Conservation (phyloP, 257 asterid species). For the Solanum dulcamara region DNA sequence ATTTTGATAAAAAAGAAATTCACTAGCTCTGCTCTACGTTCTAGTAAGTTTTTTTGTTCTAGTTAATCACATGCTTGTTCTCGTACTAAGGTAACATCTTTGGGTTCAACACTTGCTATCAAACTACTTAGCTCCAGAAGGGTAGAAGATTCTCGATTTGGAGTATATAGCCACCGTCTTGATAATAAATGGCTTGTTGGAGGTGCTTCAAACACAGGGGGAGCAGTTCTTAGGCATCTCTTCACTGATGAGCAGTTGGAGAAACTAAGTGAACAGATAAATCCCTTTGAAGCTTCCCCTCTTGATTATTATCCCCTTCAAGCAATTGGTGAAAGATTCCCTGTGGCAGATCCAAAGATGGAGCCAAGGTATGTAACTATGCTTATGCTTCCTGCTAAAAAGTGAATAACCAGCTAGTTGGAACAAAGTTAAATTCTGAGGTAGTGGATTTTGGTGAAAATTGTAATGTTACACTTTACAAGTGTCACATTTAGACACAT, state of each 20-base stretch:
- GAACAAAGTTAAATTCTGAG: background rate
- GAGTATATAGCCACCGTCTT: slow-evolving; percentile 90
- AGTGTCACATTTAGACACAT: background rate
- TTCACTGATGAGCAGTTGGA: slow-evolving; percentile 65
- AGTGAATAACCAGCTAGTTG: background rate
- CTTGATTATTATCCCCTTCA: slow-evolving; percentile 79
- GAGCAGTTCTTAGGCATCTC: slow-evolving; percentile 74
- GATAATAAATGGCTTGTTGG: slow-evolving; percentile 96
- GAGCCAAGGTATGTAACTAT: slow-evolving; percentile 54
- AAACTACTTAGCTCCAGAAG: slow-evolving; percentile 76
- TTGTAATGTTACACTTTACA: background rate
- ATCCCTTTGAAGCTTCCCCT: slow-evolving; percentile 52
- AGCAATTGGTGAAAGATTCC: slow-evolving; percentile 77
- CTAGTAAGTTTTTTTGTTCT: background rate
- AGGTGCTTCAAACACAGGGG: slow-evolving; percentile 98
- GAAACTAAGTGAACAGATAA: slow-evolving; percentile 59
- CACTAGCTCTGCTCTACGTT: background rate
- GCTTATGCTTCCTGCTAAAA: background rate
- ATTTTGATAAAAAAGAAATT: background rate
- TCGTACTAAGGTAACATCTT: slow-evolving; percentile 61
- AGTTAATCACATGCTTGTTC: background rate
- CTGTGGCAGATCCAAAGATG: slow-evolving; percentile 66
- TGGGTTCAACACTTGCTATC: slow-evolving; percentile 94
- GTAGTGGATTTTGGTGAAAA: background rate
- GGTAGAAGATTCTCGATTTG: slow-evolving; percentile 88